phyloP scores from a whole-genome alignment of 208 protist species.

The Sergeia podlipaevii region DNA sequence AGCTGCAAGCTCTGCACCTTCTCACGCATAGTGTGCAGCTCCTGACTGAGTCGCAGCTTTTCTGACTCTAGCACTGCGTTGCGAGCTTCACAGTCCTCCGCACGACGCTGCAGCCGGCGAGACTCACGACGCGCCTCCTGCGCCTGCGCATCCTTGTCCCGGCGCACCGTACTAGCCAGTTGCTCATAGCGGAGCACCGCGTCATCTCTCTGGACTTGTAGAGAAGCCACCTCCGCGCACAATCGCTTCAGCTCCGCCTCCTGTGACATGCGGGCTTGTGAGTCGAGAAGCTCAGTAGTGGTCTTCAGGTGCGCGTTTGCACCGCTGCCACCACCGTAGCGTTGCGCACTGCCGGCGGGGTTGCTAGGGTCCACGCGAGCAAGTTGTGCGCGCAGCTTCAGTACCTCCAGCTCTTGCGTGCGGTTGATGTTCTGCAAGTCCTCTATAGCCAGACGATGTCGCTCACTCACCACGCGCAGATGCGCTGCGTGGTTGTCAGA shows the following conservation, averaged over 20 bases:
- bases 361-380: slow-evolving; percentile 41
- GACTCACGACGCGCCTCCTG: slow-evolving; percentile 28
- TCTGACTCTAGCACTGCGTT: slow-evolving; percentile 25
- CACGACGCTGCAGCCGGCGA: slow-evolving; percentile 19
- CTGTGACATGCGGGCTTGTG: slow-evolving; percentile 61
- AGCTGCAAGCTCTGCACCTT: slow-evolving; percentile 10
- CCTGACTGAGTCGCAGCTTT: neutral
- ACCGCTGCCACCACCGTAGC: slow-evolving; percentile 1
- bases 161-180: slow-evolving; percentile 36
- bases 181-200: slow-evolving; percentile 69
- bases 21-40: slow-evolving; percentile 4
- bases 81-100: slow-evolving; percentile 14
- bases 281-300: slow-evolving; percentile 57
- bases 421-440: slow-evolving; percentile 40
- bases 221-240: slow-evolving; percentile 45
- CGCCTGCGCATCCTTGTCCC: slow-evolving; percentile 40
- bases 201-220: slow-evolving; percentile 70
- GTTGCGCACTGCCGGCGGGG: slow-evolving; percentile 10
- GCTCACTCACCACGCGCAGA: slow-evolving; percentile 75
- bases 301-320: slow-evolving; percentile 16
- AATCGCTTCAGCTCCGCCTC: slow-evolving; percentile 76
- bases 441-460: slow-evolving; percentile 59
- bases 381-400: slow-evolving; percentile 68
- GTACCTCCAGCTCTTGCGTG: slow-evolving; percentile 65
- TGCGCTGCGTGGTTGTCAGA: slow-evolving; percentile 76